Evolutionary conservation across 495 filamentous ascomycete species (phyloP), one percentile per base, ranked within the genome.

Genomic region (Lentithecium fluviatile): DNA sequence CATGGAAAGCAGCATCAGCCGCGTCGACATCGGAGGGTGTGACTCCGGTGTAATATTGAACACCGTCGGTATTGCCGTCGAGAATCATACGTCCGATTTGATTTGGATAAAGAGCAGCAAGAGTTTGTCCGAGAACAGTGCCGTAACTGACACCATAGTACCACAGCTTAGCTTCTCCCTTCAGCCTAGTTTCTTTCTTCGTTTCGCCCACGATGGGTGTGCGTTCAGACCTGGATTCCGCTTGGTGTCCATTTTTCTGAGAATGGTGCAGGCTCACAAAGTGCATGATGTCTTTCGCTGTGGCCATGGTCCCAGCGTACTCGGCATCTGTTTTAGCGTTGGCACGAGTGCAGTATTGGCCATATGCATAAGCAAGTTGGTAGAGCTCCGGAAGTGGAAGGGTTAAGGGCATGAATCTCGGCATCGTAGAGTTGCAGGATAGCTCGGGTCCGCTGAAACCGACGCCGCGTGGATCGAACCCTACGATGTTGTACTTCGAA

Each of bases 91-190:
- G 74, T 1, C 68, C 61, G 10, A 84, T 66, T 26, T 79, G 77
- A 48, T 80, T 70, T 0, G 81, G 81, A 34, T 74, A 80, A 60
- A 84, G 75, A 0, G 78, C 71, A 1, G 79, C 77, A 56, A 82
- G 80, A 0, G 76, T 80, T 0, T 64, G 58, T 4, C 62, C 71
- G 0, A 73, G 42, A 32, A 67, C 64, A 1, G 62, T 67, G 10
- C 71, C 71, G 37, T 67, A 65, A 7, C 51, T 59, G 46, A 66
- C 58, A 24, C 67, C 70, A 59, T 60, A 70, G 43, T 69, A 73
- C 34, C 54, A 32, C 4, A 67, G 38, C 50, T 64, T 67, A 37
- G 68, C 67, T 29, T 66, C 50, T 15, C 11, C 36, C 1, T 4
- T 15, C 2, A 15, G 6, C 20, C 4, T 10, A 32, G 29, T 32